Evolutionary conservation across 2,329 filamentous ascomycete genomes (phyloP).

Genomic region (Xylariaceae sp.): DNA sequence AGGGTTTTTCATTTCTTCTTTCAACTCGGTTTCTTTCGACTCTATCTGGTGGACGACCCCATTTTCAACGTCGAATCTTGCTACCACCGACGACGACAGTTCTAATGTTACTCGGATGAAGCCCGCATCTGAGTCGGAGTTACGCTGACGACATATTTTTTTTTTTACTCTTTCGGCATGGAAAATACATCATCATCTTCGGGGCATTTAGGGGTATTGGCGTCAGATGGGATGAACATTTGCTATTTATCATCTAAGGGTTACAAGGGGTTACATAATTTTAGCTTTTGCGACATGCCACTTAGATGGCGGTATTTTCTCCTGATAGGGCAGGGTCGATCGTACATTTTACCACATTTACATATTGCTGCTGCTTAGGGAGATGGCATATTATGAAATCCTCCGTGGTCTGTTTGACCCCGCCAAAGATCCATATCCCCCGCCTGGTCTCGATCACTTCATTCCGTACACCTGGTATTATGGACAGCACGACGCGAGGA

Average conservation of each 20-base stretch:
- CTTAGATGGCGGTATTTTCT: background rate
- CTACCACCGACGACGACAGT: background rate
- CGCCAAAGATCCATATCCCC: background rate
- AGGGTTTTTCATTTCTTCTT: slow-evolving; percentile 23
- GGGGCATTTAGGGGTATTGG: slow-evolving; percentile 1
- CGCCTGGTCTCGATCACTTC: background rate
- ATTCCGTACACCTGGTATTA: slow-evolving; percentile 67
- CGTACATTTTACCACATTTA: no score
- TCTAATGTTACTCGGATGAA: slow-evolving; percentile 1
- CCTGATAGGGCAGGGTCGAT: no score
- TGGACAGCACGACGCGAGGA: slow-evolving; percentile 73
- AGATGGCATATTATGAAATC: background rate
- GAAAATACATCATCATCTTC: background rate
- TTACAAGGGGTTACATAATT: no score
- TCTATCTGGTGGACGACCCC: slow-evolving; percentile 2
- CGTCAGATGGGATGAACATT: background rate
- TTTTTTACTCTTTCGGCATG: background rate
- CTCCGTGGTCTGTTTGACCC: no score
- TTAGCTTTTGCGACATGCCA: background rate
- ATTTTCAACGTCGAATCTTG: slow-evolving; percentile 4
- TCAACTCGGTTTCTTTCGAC: slow-evolving; percentile 12
- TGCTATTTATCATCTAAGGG: no score
- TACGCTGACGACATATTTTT: background rate
- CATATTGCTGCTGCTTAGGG: no score
- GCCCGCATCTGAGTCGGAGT: slow-evolving; percentile 1